Conservation (phyloP, 2,329 filamentous ascomycete genomes). For the Raffaelea arxii region DNA sequence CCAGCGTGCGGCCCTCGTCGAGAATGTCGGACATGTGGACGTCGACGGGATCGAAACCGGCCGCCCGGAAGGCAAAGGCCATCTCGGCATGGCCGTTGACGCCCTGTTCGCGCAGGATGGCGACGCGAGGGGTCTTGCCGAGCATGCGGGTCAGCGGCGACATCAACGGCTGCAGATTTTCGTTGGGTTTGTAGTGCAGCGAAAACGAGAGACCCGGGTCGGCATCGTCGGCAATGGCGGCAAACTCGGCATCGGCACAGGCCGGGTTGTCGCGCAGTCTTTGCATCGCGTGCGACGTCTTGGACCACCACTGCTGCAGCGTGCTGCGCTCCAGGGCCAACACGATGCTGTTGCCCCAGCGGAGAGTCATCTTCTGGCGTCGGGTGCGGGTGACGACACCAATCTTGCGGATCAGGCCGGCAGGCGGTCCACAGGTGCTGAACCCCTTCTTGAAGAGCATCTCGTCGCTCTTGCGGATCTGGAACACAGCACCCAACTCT, state of each 20-base stretch:
- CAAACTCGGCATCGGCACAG: constrained; percentile 77
- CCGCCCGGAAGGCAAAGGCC: constrained; percentile 88
- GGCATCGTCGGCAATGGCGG: constrained; percentile 59
- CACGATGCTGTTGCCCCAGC: constrained; percentile 58
- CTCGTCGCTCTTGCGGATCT: constrained; percentile 78
- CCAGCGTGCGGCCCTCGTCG: constrained; percentile 60
- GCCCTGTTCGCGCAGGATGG: constrained; percentile 89
- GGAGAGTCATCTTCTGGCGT: constrained; percentile 70
- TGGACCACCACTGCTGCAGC: constrained; percentile 81
- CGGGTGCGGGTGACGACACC: constrained; percentile 55
- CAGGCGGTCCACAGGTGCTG: constrained; percentile 76
- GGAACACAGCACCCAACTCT: constrained; percentile 92
- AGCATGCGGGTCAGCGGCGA: constrained; percentile 49
- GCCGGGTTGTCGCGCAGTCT: constrained; percentile 77
- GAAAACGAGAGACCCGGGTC: constrained; percentile 82
- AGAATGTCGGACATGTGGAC: constrained; percentile 95
- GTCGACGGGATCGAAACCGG: constrained; percentile 85
- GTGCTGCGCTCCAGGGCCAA: constrained; percentile 59
- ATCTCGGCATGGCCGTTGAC: constrained; percentile 96
- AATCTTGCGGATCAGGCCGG: constrained; percentile 74
- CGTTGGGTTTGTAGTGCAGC: constrained; percentile 68
- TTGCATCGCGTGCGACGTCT: constrained; percentile 87
- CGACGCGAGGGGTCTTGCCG: constrained; percentile 60
- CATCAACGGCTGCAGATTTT: constrained; percentile 63
- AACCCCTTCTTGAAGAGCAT: constrained; percentile 82